Percentiles rank a stretch among this genome's conserved stretches.
These are phyloP conservation scores for Komagataella populi DNA, from an alignment of 805 yeast genomes.

Conservation along the genomic window DNA sequence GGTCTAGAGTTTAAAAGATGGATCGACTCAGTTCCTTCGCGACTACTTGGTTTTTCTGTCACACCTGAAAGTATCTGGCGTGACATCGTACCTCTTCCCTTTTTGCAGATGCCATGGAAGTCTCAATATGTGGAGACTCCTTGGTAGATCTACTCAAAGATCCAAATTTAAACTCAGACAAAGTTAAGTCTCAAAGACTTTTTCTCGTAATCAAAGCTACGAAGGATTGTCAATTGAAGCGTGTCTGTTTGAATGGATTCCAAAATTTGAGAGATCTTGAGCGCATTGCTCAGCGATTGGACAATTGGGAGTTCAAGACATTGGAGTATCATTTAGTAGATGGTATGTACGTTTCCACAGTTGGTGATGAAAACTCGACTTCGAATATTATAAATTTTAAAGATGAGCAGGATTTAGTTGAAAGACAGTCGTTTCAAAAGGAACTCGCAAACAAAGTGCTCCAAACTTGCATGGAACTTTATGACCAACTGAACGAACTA, in stretches of 20 bases:
- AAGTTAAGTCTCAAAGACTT: conserved; percentile 25
- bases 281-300: conserved; percentile 28
- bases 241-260: conserved; percentile 32
- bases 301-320: conserved; percentile 43
- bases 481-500: conserved; percentile 25
- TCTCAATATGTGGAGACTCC: conserved; percentile 28
- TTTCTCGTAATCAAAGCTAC: conserved; percentile 26
- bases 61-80: background rate
- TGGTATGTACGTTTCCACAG: background rate
- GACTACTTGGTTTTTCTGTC: background rate
- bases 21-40: background rate
- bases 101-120: background rate
- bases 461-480: conserved; percentile 31
- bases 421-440: conserved; percentile 32
- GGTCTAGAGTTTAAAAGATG: too few relatives aligned
- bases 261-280: conserved; percentile 36
- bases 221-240: conserved; percentile 27
- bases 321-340: conserved; percentile 28
- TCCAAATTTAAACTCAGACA: conserved; percentile 27
- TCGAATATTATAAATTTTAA: conserved; percentile 9
- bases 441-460: conserved; percentile 42
- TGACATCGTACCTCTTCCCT: background rate
- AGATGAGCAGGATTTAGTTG: conserved; percentile 11
- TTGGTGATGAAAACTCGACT: background rate
- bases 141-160: conserved; percentile 31